Percentiles rank a stretch among this genome's conserved stretches.
Evolutionary conservation across 2,329 filamentous ascomycete species (phyloP).

Genomic region (Ilyonectria destructans): DNA sequence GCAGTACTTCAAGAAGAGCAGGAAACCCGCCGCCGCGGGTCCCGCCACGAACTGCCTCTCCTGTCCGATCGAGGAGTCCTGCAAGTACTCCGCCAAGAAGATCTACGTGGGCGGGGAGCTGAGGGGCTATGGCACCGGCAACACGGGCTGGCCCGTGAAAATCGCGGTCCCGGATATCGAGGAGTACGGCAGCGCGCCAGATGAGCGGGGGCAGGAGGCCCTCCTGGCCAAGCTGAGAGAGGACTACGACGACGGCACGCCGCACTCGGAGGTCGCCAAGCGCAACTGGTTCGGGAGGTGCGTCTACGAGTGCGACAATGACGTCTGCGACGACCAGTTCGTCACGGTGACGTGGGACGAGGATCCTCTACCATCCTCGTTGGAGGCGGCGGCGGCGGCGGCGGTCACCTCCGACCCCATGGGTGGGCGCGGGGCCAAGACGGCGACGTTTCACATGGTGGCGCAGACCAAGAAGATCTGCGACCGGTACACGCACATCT

Average conservation of each 20-base stretch:
- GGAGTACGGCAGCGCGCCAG: slow-evolving; percentile 69
- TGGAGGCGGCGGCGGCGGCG: no score
- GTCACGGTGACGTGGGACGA: slow-evolving; percentile 93
- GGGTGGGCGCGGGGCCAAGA: slow-evolving; percentile 76
- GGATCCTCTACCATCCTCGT: no score
- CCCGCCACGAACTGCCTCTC: slow-evolving; percentile 88
- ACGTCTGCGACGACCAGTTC: slow-evolving; percentile 93
- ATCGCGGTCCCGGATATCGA: slow-evolving; percentile 96
- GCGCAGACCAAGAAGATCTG: slow-evolving; percentile 91
- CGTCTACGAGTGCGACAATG: slow-evolving; percentile 93
- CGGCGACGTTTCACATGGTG: slow-evolving; percentile 93
- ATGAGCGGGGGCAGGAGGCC: slow-evolving; percentile 54
- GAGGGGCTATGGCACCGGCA: slow-evolving; percentile 71
- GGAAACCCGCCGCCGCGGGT: slow-evolving; percentile 84
- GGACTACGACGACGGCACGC: slow-evolving; percentile 68
- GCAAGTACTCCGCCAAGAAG: slow-evolving; percentile 88
- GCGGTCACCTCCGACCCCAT: no score
- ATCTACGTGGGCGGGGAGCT: slow-evolving; percentile 82
- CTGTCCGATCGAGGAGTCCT: slow-evolving; percentile 78
- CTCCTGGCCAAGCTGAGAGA: slow-evolving; percentile 64
- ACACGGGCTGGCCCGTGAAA: slow-evolving; percentile 85
- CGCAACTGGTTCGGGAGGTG: slow-evolving; percentile 91
- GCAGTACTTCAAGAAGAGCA: slow-evolving; percentile 82
- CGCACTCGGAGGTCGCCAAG: slow-evolving; percentile 62
- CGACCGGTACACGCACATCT: slow-evolving; percentile 86